Conservation (phyloP, 2,329 filamentous ascomycete species). For the Nemania abortiva region DNA sequence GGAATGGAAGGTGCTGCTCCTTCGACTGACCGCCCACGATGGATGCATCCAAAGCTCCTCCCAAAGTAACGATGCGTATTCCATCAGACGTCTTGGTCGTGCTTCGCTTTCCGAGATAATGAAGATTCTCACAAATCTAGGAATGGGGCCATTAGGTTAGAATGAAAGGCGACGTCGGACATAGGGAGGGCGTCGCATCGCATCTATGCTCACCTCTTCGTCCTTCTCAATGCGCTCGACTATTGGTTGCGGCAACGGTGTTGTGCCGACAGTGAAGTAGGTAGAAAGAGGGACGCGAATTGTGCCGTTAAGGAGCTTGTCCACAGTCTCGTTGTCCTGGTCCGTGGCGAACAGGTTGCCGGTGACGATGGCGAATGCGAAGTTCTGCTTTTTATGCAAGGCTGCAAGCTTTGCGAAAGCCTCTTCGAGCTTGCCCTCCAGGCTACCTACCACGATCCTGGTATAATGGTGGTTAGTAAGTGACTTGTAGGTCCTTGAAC, state of each 20-base stretch:
- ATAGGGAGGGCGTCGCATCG: neutral
- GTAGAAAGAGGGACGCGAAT: conserved; percentile 83
- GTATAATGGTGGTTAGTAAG: conserved; percentile 22
- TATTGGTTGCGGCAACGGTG: conserved; percentile 76
- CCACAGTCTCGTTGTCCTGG: conserved; percentile 69
- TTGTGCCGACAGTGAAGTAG: conserved; percentile 87
- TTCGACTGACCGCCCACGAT: conserved; percentile 73
- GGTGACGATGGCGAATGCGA: conserved; percentile 84
- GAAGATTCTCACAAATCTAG: conserved; percentile 86
- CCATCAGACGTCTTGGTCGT: conserved; percentile 91
- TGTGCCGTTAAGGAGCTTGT: conserved; percentile 76
- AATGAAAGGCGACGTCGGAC: neutral
- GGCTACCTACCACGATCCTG: conserved; percentile 84
- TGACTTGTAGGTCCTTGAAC: conserved; percentile 13
- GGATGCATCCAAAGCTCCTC: conserved; percentile 75
- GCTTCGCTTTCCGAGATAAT: conserved; percentile 88
- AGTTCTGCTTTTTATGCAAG: conserved; percentile 88
- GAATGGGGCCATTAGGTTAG: neutral
- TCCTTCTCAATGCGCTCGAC: conserved; percentile 79
- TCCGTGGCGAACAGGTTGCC: conserved; percentile 82
- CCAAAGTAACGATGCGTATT: conserved; percentile 86
- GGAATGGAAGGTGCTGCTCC: conserved; percentile 81
- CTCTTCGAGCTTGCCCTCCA: conserved; percentile 81
- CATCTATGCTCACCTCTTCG: conserved; percentile 61
- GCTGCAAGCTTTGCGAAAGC: conserved; percentile 84